Evolutionary conservation across 2,329 filamentous ascomycete species (phyloP).

Genomic region (Epichloe typhina): DNA sequence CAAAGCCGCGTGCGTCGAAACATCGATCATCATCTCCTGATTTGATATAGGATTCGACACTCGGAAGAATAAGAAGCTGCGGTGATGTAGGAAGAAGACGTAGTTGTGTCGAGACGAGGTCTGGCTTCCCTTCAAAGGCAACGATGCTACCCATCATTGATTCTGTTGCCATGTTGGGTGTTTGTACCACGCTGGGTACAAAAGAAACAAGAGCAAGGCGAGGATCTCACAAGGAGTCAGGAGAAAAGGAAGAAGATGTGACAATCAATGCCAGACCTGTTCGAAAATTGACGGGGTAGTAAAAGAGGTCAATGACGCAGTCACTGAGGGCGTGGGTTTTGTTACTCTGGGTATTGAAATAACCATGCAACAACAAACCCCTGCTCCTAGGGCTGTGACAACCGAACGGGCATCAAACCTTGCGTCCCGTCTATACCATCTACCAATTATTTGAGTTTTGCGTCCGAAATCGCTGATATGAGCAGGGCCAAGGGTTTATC

Average conservation of each 20-base stretch:
- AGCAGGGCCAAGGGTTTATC: not conserved
- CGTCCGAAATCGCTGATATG: not conserved
- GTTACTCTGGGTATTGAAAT: not conserved
- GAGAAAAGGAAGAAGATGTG: not conserved
- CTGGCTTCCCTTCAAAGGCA: constrained; percentile 44
- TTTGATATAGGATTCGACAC: constrained; percentile 7
- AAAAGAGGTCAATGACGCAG: not conserved
- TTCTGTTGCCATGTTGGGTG: constrained; percentile 8
- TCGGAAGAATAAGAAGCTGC: constrained; percentile 44
- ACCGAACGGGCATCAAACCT: not conserved
- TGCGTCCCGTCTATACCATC: not conserved
- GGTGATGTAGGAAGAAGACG: constrained; percentile 45
- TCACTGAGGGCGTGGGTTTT: not conserved
- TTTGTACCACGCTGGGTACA: not conserved
- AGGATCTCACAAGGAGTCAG: not conserved
- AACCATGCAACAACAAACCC: not conserved
- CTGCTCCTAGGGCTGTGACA: not conserved
- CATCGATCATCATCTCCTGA: not conserved
- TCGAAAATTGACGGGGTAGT: not conserved
- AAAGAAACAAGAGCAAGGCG: not conserved
- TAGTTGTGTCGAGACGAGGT: constrained; percentile 44
- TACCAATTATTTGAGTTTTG: not conserved
- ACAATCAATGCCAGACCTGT: not conserved
- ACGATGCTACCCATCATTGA: constrained; percentile 35
- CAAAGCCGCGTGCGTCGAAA: constrained; percentile 22